Evolutionary conservation across 148 eudicot genomes (phyloP), one percentile per base, ranked within the genome.

Genomic region (Nepenthes gracilis): DNA sequence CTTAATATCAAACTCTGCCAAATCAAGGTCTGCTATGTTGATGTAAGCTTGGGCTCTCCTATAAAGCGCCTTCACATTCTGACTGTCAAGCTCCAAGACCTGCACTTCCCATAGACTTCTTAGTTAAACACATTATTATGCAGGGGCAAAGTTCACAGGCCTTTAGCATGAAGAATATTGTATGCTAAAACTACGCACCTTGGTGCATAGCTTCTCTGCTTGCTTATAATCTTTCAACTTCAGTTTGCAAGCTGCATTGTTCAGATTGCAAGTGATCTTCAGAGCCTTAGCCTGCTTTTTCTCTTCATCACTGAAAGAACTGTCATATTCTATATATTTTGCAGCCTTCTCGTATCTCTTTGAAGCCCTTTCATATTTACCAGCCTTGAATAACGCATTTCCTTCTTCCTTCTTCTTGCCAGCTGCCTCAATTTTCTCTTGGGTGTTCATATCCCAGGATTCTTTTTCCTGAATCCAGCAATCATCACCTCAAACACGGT

Each of bases 311-410:
- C 87, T 65, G 54, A 93, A 93, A 12, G 80, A 65, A 14, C 91
- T 47, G 69, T 93, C 99, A 57, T 88, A 80, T 36, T 93, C 99
- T 1, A 93, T 78, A 58, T 10, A 84, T 67, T 86, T 93, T 6
- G 75, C 95, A 74, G 87, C 97, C 90, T 93, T 93, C 81, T 93
- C 99, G 35, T 93, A 93, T 86, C 95, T 81, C 81, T 86, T 93
- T 9, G 96, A 81, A 33, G 99, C 99, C 69, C 78, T 86, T 12
- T 49, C 76, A 62, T 82, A 83, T 72, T 93, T 88, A 5, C 87
- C 92, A 48, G 81, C 87, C 74, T 93, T 93, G 58, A 93, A 93
- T 14, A 80, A 66, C 0, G 74, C 79, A 74, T 93, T 93, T 14
- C 99, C 99, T 73, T 88, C 99, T 81, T 86, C 99, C 72, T 93